These are phyloP conservation scores for Moesziomyces sp. DNA, from an alignment of 1,284 basidiomycete genomes.

Conservation along the genomic window DNA sequence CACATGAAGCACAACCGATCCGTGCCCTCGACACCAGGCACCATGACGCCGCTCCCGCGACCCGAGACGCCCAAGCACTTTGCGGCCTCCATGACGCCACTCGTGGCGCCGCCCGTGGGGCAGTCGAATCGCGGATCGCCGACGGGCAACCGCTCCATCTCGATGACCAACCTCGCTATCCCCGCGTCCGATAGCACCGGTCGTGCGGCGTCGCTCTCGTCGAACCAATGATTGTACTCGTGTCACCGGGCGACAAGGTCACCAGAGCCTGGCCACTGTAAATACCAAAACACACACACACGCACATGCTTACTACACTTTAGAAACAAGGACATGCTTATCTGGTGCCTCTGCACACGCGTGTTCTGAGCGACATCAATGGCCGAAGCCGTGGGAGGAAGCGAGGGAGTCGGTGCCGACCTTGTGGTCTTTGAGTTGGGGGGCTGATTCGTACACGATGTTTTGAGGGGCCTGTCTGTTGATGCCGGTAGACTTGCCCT, in stretches of 20 bases:
- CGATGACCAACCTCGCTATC: slow-evolving; percentile 39
- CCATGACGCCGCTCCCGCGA: slow-evolving; percentile 57
- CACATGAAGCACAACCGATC: slow-evolving; percentile 68
- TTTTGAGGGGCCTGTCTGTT: slow-evolving; percentile 45
- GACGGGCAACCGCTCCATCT: slow-evolving; percentile 35
- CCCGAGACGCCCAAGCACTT: slow-evolving; percentile 59
- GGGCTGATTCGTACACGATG: slow-evolving; percentile 64
- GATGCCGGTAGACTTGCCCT: slow-evolving; percentile 49
- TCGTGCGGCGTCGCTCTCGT: slow-evolving; percentile 9
- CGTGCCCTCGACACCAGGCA: slow-evolving; percentile 63
- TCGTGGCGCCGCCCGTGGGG: slow-evolving; percentile 54
- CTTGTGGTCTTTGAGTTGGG: slow-evolving; percentile 62
- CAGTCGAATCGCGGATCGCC: slow-evolving; percentile 37
- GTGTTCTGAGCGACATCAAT: slow-evolving; percentile 1
- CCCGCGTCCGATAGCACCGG: slow-evolving; percentile 39
- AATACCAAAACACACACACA: slow-evolving; percentile 14
- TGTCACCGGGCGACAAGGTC: background rate
- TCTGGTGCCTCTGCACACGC: background rate
- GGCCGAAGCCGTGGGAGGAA: slow-evolving; percentile 45
- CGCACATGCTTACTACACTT: slow-evolving; percentile 1
- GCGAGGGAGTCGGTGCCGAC: slow-evolving; percentile 28
- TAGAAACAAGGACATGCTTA: slow-evolving; percentile 1
- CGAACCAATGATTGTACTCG: background rate
- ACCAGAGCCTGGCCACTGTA: background rate
- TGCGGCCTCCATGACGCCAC: slow-evolving; percentile 59